A percentile compares a stretch with the other conserved stretches of the same genome.
Evolutionary conservation across 179 eudicot genomes (phyloP).

Genomic region (Vitellaria paradoxa): DNA sequence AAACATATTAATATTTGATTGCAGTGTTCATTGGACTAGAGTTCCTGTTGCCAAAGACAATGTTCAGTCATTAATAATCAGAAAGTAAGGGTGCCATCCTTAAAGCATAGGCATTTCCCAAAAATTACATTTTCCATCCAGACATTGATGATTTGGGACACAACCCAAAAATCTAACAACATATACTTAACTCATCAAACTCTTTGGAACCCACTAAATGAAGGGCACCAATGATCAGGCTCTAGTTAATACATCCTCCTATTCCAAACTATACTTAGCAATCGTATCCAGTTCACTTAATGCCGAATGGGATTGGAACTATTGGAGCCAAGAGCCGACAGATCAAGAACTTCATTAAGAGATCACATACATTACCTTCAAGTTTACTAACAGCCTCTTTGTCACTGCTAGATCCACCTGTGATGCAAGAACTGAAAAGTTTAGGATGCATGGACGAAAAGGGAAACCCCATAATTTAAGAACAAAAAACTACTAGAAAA

Average conservation of each 20-base stretch:
- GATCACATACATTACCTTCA: constrained; percentile 31
- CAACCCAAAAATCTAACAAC: neutral
- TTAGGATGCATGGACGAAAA: constrained; percentile 3
- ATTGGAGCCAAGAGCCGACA: too few relatives aligned
- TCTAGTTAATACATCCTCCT: neutral
- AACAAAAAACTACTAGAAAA: neutral
- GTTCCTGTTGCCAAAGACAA: neutral
- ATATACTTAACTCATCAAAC: neutral
- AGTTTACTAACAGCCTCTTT: constrained; percentile 31
- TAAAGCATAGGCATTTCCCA: neutral
- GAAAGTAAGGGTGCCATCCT: neutral
- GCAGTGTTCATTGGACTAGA: neutral
- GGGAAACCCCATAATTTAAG: neutral
- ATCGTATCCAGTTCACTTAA: neutral
- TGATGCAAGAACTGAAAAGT: neutral
- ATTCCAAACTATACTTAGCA: neutral
- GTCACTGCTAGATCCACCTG: constrained; percentile 40
- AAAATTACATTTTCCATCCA: too few relatives aligned
- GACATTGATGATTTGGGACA: neutral
- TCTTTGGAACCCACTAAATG: neutral
- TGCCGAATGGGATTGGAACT: too few relatives aligned
- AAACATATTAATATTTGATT: too few relatives aligned
- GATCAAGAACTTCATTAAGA: too few relatives aligned
- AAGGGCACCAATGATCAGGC: neutral
- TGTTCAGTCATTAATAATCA: neutral